A percentile compares a stretch with the other conserved stretches of the same genome.
Evolutionary conservation across 306 rosid genomes (phyloP).

Genomic region (Lagenaria siceraria): DNA sequence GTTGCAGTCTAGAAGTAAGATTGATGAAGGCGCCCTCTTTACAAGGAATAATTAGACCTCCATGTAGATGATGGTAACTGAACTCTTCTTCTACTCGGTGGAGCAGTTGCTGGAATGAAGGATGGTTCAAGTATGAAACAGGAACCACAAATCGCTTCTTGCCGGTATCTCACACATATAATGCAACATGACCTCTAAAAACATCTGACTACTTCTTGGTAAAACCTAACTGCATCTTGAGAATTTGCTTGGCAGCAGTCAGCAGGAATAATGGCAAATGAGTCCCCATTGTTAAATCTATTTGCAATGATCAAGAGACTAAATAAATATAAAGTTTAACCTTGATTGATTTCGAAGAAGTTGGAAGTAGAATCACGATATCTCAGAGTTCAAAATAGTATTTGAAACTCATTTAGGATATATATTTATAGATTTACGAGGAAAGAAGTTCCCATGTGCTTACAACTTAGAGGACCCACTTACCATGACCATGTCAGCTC

Average conservation of each 20-base stretch:
- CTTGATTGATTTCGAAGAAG: not conserved
- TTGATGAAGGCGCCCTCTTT: not conserved
- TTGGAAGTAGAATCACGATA: not conserved
- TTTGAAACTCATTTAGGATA: not conserved
- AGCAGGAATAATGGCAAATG: not conserved
- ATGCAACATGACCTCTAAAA: conserved; percentile 18
- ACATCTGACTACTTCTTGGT: conserved; percentile 7
- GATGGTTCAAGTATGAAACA: conserved; percentile 15
- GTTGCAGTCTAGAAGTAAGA: not conserved
- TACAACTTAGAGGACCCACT: not conserved
- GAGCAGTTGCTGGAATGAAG: conserved; percentile 21
- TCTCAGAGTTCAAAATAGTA: not conserved
- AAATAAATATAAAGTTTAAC: too few species aligned
- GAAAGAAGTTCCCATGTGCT: not conserved
- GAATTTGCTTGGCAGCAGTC: conserved; percentile 1
- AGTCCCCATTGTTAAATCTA: not conserved
- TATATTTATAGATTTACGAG: not conserved
- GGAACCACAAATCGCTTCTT: conserved; percentile 24
- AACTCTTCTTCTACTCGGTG: conserved; percentile 1
- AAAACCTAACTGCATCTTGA: not conserved
- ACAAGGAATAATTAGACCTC: conserved; percentile 5
- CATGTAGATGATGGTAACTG: not conserved
- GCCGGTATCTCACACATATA: conserved; percentile 23
- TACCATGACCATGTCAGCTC: not conserved
- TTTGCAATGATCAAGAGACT: not conserved